phyloP scores from a whole-genome alignment of 176 grass and related monocot genomes.

The Phyllostachys edulis region DNA sequence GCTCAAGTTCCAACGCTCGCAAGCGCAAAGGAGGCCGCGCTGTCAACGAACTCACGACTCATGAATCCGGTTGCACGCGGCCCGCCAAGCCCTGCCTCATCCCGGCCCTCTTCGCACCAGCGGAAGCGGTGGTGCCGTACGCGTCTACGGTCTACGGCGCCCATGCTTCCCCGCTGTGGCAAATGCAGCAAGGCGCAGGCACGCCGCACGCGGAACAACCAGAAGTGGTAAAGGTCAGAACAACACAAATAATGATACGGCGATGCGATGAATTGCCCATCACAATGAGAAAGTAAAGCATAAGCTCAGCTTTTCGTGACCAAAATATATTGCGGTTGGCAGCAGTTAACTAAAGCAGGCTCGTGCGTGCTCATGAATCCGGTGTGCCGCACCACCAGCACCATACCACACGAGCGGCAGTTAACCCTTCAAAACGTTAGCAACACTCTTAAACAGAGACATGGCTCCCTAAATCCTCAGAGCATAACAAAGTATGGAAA shows the following conservation, averaged over 20 bases:
- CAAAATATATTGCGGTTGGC: background rate
- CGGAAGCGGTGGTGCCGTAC: no score
- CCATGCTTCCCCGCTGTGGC: no score
- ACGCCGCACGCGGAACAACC: background rate
- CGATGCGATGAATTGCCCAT: background rate
- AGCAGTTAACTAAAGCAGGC: background rate
- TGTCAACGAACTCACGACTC: no score
- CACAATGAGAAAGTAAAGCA: background rate
- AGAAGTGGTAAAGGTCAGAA: background rate
- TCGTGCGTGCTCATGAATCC: no score
- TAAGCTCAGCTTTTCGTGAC: background rate
- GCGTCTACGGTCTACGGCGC: no score
- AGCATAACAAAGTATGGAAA: background rate
- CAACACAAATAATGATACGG: background rate
- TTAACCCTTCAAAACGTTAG: constrained; percentile 1
- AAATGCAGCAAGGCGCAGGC: background rate
- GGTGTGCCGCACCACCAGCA: background rate
- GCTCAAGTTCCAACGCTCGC: no score
- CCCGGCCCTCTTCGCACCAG: no score
- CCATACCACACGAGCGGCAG: background rate
- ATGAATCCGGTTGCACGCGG: background rate
- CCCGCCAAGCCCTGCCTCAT: background rate
- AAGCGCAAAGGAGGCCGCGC: no score
- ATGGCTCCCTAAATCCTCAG: background rate
- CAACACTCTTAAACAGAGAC: background rate